These are phyloP conservation scores for Dictyostelium capitatum DNA, from an alignment of 78 protist genomes.

Conservation along the genomic window DNA sequence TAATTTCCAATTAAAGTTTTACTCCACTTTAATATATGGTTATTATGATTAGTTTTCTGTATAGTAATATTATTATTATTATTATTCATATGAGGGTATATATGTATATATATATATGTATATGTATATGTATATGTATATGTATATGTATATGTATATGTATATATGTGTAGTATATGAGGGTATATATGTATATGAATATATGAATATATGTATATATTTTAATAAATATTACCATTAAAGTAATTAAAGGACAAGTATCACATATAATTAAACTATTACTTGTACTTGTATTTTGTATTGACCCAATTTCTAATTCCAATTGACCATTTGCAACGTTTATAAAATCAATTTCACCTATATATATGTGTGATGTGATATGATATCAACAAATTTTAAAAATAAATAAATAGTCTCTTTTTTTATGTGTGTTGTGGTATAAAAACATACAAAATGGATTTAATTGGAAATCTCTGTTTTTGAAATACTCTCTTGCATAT, in stretches of 20 bases:
- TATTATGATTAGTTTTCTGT: background rate
- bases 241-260: constrained; percentile 53
- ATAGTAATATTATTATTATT: too few species aligned
- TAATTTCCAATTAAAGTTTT: constrained; percentile 34
- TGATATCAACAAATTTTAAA: too few species aligned
- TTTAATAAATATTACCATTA: constrained; percentile 24
- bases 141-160: too few species aligned
- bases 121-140: too few species aligned
- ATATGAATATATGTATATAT: too few species aligned
- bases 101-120: too few species aligned
- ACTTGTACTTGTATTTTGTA: background rate
- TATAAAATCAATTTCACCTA: constrained; percentile 51
- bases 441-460: constrained; percentile 45
- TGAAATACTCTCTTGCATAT: constrained; percentile 37
- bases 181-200: too few species aligned
- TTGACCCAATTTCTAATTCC: constrained; percentile 13
- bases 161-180: too few species aligned
- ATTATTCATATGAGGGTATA: too few species aligned
- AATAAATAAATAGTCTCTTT: too few species aligned
- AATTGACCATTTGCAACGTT: constrained; percentile 45
- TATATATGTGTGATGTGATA: too few species aligned
- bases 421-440: too few species aligned
- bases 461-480: constrained; percentile 24
- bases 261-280: constrained; percentile 36
- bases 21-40: constrained; percentile 42